Evolutionary conservation across 345 rosid genomes (phyloP).

Genomic region (Crucihimalaya himalaica): DNA sequence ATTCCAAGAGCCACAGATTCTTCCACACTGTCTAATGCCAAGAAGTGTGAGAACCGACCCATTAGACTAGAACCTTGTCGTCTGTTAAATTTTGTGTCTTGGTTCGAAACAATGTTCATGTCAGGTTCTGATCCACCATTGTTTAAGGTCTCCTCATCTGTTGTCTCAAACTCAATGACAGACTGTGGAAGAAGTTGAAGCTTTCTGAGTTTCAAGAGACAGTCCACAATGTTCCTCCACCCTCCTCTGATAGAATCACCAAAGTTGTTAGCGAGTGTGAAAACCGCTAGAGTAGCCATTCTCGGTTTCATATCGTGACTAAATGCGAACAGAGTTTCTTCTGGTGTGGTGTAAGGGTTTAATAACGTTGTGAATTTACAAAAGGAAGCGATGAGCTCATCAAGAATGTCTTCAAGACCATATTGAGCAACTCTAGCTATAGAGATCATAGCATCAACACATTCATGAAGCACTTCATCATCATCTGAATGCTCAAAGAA

Average conservation of each 20-base stretch:
- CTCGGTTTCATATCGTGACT: conserved; percentile 84
- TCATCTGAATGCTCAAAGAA: conserved; percentile 90
- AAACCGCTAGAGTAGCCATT: conserved; percentile 90
- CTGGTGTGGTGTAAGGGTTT: conserved; percentile 86
- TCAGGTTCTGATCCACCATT: conserved; percentile 51
- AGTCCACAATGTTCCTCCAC: conserved; percentile 90
- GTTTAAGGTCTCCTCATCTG: conserved; percentile 36
- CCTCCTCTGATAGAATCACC: conserved; percentile 82
- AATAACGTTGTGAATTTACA: conserved; percentile 79
- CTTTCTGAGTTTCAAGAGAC: conserved; percentile 80
- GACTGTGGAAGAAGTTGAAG: conserved; percentile 88
- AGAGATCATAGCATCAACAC: conserved; percentile 85
- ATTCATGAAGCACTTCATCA: conserved; percentile 85
- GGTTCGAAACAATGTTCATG: conserved; percentile 34
- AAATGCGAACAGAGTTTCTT: conserved; percentile 82
- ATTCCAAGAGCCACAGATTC: conserved; percentile 74
- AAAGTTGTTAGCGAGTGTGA: conserved; percentile 77
- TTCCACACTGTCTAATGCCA: conserved; percentile 74
- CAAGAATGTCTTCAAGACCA: conserved; percentile 81
- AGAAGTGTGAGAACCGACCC: conserved; percentile 69
- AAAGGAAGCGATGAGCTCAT: conserved; percentile 81
- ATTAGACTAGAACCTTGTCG: conserved; percentile 47
- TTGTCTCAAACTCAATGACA: conserved; percentile 54
- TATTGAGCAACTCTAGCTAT: conserved; percentile 78
- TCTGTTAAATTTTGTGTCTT: conserved; percentile 48